Evolutionary conservation across 768 basidiomycete genomes (phyloP), one percentile per base, ranked within the genome.

Genomic region (Mycena olivaceomarginata): DNA sequence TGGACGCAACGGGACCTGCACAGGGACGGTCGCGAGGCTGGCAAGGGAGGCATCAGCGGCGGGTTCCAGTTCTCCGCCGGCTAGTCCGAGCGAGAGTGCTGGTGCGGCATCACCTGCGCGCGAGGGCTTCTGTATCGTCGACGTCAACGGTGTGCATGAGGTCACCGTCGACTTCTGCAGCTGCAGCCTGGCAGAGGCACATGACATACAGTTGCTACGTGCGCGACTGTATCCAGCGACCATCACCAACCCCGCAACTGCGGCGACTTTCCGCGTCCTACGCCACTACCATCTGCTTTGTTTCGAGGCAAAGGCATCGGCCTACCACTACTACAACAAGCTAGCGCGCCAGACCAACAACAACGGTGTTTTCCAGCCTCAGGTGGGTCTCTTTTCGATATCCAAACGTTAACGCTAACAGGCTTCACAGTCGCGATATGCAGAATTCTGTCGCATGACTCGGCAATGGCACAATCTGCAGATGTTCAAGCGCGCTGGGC

Each of bases 301-400:
- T 9, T 20, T 72, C 0, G 77, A 79, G 20, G 79, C 77, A 0
- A 82, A 81, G 40, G n/a, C 79, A 0, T 81, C 78, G 0, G 37
- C 68, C 0, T 68, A 82, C 16, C 48, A 82, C 0, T 83, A 74
- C 48, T 81, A 82, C 59, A 72, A 45, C 56, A 59, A 71, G 0
- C 60, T 83, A 5, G 67, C 69, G 0, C 57, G 56, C 4, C 40
- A 3, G 9, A 75, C 45, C 1, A 62, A 83, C 12, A 81, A 82
- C n/a, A 64, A 67, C 0, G 79, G 79, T 7, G 25, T 45, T 25
- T 56, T 56, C 10, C 64, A 53, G 41, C 64, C 64, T 15, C 48
- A 51, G 40, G 69, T 70, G 15, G 25, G 70, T 71, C 18, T 70
- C 18, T 20, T 6, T 40, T 11, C 31, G 31, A 31, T 31, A 31